Evolutionary conservation across 257 asterid genomes (phyloP).

Genomic region (Petunia secreta): DNA sequence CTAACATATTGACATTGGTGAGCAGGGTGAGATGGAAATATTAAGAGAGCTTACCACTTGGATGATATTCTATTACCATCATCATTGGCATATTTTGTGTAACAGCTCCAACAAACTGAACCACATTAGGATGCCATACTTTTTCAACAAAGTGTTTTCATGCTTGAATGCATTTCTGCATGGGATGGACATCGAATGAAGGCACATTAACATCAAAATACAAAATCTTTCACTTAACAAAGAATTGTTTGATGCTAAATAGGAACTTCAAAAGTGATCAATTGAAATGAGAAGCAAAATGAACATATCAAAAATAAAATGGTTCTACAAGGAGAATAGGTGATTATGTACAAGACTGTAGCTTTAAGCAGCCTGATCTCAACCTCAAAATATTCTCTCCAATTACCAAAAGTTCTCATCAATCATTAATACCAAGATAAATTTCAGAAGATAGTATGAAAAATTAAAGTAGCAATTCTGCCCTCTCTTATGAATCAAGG

Average conservation of each 20-base stretch:
- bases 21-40: slow-evolving; percentile 27
- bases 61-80: slow-evolving; percentile 85
- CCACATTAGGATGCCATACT: slow-evolving; percentile 97
- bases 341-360: background rate
- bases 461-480: background rate
- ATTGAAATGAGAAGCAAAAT: slow-evolving; percentile 1
- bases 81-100: slow-evolving; percentile 97
- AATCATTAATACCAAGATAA: background rate
- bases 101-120: slow-evolving; percentile 98
- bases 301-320: background rate
- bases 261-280: background rate
- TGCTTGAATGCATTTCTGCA: slow-evolving; percentile 87
- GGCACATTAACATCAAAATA: background rate
- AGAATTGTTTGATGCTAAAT: slow-evolving; percentile 16
- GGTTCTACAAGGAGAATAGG: background rate
- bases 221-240: background rate
- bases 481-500: slow-evolving; percentile 10
- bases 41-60: slow-evolving; percentile 64
- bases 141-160: slow-evolving; percentile 80
- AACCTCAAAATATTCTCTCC: background rate
- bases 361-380: background rate
- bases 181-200: slow-evolving; percentile 1
- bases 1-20: background rate
- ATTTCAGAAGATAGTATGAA: background rate
- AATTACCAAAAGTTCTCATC: background rate